phyloP scores from a whole-genome alignment of 108 stramenopile genomes.

The Craspedostauros australis region DNA sequence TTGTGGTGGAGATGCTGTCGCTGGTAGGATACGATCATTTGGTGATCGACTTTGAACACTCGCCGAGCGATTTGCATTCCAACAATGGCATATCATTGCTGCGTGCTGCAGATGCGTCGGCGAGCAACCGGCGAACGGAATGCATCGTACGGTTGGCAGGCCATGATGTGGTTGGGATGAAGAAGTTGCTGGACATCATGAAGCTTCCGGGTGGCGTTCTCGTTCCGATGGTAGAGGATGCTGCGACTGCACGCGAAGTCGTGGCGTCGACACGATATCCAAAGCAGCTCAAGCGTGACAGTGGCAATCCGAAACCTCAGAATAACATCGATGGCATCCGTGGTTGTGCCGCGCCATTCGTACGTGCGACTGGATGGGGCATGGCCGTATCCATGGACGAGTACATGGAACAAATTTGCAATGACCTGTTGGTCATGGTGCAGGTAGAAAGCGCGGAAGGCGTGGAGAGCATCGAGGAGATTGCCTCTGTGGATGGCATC shows the following conservation, averaged over 20 bases:
- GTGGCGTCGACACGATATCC: conserved; percentile 24
- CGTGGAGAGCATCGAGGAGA: conserved; percentile 13
- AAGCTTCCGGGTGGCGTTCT: conserved; percentile 26
- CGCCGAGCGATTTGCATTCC: conserved; percentile 7
- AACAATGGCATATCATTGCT: conserved; percentile 13
- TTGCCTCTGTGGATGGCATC: conserved; percentile 16
- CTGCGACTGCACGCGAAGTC: conserved; percentile 8
- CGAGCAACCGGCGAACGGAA: not conserved
- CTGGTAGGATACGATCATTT: conserved; percentile 18
- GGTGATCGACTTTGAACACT: conserved; percentile 22
- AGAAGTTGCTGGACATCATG: conserved; percentile 22
- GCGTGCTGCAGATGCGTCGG: conserved; percentile 2
- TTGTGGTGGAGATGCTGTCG: conserved; percentile 21
- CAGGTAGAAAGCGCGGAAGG: conserved; percentile 21
- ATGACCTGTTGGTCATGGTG: conserved; percentile 20
- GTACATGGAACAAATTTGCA: conserved; percentile 8
- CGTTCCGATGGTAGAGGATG: conserved; percentile 30
- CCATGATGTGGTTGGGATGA: conserved; percentile 18
- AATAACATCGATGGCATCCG: conserved; percentile 3
- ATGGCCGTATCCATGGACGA: not conserved
- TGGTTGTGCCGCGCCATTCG: conserved; percentile 27
- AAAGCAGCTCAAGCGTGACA: not conserved
- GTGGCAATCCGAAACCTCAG: not conserved
- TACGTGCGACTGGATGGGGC: conserved; percentile 19
- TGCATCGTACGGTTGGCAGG: conserved; percentile 12